These are phyloP conservation scores for Piper longum DNA, from an alignment of 164 flowering plant species.

Conservation along the genomic window DNA sequence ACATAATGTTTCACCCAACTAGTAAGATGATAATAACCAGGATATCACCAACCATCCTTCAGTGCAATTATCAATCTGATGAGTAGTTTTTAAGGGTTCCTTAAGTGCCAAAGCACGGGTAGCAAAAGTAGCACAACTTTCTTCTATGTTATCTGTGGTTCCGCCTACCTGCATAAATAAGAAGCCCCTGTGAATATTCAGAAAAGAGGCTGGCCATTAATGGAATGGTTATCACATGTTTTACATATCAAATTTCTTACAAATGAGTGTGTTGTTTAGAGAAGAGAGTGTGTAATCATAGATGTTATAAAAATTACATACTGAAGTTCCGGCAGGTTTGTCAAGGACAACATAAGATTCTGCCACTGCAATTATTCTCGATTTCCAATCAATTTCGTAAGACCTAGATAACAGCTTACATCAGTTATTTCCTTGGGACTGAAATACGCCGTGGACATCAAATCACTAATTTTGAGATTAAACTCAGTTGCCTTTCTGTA, in stretches of 20 bases:
- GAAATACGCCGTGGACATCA: neutral
- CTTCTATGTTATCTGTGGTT: constrained; percentile 85
- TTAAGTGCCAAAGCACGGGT: constrained; percentile 74
- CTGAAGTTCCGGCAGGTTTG: constrained; percentile 95
- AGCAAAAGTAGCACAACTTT: constrained; percentile 84
- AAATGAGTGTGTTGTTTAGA: too few relatives aligned
- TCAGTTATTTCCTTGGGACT: neutral
- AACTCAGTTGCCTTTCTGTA: neutral
- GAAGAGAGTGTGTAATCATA: neutral
- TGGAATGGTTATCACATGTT: neutral
- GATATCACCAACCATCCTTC: constrained; percentile 68
- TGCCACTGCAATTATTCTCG: constrained; percentile 69
- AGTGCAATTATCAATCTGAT: constrained; percentile 95
- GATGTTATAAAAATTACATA: constrained; percentile 19
- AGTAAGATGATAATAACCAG: neutral
- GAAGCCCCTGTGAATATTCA: neutral
- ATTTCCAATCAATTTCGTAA: constrained; percentile 93
- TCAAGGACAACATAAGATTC: constrained; percentile 80
- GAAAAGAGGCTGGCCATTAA: neutral
- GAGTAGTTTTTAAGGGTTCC: constrained; percentile 63
- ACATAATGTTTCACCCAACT: neutral
- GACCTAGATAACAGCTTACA: constrained; percentile 37
- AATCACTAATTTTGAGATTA: neutral
- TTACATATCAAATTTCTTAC: neutral
- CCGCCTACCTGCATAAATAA: constrained; percentile 64